A percentile compares a stretch with the other conserved stretches of the same genome.
Evolutionary conservation across 148 eudicot genomes (phyloP).

Genomic region (Heliosperma pusillum): DNA sequence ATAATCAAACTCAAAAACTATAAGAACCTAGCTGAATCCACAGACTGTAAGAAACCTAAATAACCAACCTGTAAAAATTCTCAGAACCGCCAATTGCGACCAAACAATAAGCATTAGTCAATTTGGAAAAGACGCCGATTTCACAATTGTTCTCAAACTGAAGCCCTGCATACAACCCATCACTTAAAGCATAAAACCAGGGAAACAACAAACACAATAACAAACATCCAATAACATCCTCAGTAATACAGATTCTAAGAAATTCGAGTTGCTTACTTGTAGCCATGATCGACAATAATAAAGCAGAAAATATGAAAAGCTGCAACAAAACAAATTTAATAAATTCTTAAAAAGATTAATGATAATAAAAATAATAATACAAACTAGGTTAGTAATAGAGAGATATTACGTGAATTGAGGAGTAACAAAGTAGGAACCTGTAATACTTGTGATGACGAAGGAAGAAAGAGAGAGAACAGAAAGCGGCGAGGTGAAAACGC

Average conservation of each 20-base stretch:
- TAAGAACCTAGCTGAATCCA: background rate
- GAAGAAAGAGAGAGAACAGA: no score
- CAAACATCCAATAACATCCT: background rate
- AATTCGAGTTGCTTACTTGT: background rate
- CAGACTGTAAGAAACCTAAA: background rate
- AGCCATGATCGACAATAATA: background rate
- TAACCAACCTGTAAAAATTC: constrained; percentile 74
- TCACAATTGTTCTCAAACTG: constrained; percentile 91
- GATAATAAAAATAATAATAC: no score
- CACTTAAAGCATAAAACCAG: background rate
- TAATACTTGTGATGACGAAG: no score
- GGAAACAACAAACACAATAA: background rate
- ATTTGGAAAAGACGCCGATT: constrained; percentile 82
- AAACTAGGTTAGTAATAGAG: no score
- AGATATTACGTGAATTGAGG: no score
- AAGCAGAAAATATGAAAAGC: no score
- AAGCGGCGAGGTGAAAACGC: no score
- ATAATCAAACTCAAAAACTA: background rate
- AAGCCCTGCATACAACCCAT: constrained; percentile 46
- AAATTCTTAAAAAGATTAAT: no score
- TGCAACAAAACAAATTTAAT: no score
- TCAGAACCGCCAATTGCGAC: constrained; percentile 96
- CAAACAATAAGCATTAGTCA: constrained; percentile 86
- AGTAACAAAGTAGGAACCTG: no score
- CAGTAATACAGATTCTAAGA: background rate